Evolutionary conservation across 176 grass and related monocot genomes (phyloP).

Genomic region (Poa pratensis): DNA sequence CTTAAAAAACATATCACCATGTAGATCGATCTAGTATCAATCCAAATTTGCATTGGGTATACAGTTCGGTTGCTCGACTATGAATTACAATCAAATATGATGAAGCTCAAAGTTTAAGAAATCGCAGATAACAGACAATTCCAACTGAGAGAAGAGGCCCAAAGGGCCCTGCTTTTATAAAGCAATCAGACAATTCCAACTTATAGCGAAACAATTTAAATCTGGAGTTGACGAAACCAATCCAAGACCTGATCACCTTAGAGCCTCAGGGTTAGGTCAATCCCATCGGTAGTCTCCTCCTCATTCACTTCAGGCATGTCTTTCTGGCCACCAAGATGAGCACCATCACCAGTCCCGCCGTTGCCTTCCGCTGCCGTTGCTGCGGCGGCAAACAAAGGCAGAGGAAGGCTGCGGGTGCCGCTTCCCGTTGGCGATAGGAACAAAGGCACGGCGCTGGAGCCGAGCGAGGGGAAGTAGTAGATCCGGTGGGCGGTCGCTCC

Average conservation of each 20-base stretch:
- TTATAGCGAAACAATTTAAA: background rate
- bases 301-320: background rate
- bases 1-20: background rate
- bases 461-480: background rate
- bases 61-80: background rate
- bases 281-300: background rate
- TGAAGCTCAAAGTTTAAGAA: background rate
- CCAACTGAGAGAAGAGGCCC: no score
- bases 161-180: no score
- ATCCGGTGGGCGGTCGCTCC: background rate
- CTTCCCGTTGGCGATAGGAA: no score
- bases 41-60: background rate
- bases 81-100: background rate
- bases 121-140: background rate
- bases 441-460: no score
- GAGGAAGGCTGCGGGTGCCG: background rate
- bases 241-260: background rate
- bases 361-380: background rate
- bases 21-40: background rate
- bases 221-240: background rate
- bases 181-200: background rate
- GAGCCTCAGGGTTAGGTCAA: slow-evolving; percentile 11
- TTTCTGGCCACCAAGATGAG: background rate
- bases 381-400: background rate
- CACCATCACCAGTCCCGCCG: background rate